Evolutionary conservation across 164 flowering plant species (phyloP).

Genomic region (Annona squamosa): DNA sequence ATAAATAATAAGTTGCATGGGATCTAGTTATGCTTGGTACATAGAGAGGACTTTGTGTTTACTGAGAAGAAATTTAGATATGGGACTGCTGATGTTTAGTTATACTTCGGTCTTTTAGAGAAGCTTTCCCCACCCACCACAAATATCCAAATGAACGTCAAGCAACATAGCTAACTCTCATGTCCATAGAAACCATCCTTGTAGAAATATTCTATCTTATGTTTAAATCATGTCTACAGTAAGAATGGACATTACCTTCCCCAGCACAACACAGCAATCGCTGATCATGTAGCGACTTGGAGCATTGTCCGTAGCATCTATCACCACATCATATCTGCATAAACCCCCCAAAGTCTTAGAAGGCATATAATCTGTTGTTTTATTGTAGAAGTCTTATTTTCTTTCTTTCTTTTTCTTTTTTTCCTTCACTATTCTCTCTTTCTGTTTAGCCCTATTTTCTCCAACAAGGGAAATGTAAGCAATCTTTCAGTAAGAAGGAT

Average conservation of each 20-base stretch:
- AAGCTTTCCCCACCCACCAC: no score
- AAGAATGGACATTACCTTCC: slow-evolving; percentile 49
- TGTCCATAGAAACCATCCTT: neutral
- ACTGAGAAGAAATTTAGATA: no score
- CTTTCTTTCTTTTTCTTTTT: no score
- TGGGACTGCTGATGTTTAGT: no score
- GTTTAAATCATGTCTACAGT: neutral
- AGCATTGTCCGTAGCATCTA: slow-evolving; percentile 94
- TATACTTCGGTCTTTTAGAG: no score
- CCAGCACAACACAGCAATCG: slow-evolving; percentile 87
- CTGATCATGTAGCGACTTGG: slow-evolving; percentile 91
- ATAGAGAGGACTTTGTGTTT: no score
- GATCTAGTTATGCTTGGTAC: neutral
- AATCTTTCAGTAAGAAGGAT: slow-evolving; percentile 31
- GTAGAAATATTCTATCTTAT: neutral
- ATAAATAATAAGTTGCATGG: neutral
- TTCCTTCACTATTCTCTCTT: no score
- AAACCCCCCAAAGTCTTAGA: slow-evolving; percentile 24
- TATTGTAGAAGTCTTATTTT: neutral
- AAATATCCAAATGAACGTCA: no score
- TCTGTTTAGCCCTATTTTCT: no score
- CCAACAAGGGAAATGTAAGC: neutral
- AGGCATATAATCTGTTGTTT: slow-evolving; percentile 10
- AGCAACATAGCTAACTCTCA: no score
- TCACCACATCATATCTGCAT: slow-evolving; percentile 71